These are phyloP conservation scores for Myxozyma nipponensis DNA, from an alignment of 805 yeast species.

Conservation along the genomic window DNA sequence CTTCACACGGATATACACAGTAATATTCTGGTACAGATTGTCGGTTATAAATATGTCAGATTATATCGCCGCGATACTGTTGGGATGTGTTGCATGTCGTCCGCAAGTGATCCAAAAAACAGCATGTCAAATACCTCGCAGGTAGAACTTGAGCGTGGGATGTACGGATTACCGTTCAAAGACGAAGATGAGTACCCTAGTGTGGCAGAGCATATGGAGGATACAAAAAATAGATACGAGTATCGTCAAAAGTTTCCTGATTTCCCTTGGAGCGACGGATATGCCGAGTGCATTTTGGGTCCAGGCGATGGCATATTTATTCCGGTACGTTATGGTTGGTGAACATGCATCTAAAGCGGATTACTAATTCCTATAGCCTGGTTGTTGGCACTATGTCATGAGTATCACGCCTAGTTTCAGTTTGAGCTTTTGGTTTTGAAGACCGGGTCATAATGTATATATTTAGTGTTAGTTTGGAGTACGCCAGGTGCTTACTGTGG, in stretches of 20 bases:
- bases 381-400: conserved; percentile 34
- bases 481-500: no score
- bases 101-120: not conserved
- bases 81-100: conserved; percentile 21
- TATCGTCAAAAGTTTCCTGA: conserved; percentile 27
- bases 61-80: conserved; percentile 18
- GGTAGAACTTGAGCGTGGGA: conserved; percentile 28
- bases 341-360: not conserved
- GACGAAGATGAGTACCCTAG: not conserved
- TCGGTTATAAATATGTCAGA: conserved; percentile 32
- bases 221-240: conserved; percentile 7
- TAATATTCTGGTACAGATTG: conserved; percentile 31
- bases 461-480: no score
- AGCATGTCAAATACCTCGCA: conserved; percentile 30
- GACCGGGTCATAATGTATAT: no score
- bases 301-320: conserved; percentile 33
- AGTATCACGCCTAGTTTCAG: conserved; percentile 28
- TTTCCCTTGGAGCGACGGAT: conserved; percentile 30
- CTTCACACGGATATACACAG: conserved; percentile 30
- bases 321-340: conserved; percentile 28
- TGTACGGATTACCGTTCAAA: conserved; percentile 12
- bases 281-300: conserved; percentile 27
- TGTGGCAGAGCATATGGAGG: conserved; percentile 1
- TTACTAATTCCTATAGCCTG: conserved; percentile 6
- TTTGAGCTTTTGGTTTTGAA: conserved; percentile 32